A percentile compares a stretch with the other conserved stretches of the same genome.
Evolutionary conservation across 2,329 filamentous ascomycete species (phyloP).

Genomic region (Paracoccidioides brasiliensis): DNA sequence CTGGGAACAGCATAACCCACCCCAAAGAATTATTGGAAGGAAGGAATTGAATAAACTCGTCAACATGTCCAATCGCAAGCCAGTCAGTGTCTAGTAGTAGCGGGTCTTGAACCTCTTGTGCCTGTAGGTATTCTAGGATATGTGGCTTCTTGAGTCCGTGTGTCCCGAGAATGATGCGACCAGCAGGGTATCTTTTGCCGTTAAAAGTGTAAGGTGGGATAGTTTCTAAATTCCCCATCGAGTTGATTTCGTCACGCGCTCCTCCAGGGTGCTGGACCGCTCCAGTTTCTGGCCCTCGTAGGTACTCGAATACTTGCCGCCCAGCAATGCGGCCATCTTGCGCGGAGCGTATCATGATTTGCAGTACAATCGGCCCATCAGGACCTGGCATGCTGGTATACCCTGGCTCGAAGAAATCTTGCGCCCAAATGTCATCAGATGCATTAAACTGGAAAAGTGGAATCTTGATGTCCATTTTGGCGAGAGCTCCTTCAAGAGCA

Average conservation of each 20-base stretch:
- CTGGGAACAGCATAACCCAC: constrained; percentile 15
- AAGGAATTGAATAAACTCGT: constrained; percentile 25
- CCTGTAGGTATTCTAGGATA: constrained; percentile 20
- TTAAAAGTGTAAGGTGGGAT: constrained; percentile 22
- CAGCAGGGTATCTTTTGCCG: constrained; percentile 12
- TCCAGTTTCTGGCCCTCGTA: constrained; percentile 20
- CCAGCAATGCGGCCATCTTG: constrained; percentile 20
- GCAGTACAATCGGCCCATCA: constrained; percentile 20
- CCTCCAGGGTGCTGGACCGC: constrained; percentile 19
- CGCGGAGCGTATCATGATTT: constrained; percentile 20
- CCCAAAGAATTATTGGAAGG: constrained; percentile 14
- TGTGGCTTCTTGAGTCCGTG: constrained; percentile 8
- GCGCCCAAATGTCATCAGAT: constrained; percentile 25
- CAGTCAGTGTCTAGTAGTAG: constrained; percentile 24
- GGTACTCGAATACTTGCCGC: constrained; percentile 21
- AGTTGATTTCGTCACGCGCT: constrained; percentile 14
- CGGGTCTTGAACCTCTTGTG: constrained; percentile 25
- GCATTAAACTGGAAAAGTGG: constrained; percentile 15
- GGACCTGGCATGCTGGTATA: constrained; percentile 30
- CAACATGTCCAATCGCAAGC: constrained; percentile 22
- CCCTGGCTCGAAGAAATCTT: constrained; percentile 30
- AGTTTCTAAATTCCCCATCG: constrained; percentile 26
- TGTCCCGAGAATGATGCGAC: constrained; percentile 15
- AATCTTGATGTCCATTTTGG: constrained; percentile 9
- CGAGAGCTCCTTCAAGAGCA: constrained; percentile 9